phyloP scores from a whole-genome alignment of 1,284 basidiomycete species.

The Jaminaea rosea region DNA sequence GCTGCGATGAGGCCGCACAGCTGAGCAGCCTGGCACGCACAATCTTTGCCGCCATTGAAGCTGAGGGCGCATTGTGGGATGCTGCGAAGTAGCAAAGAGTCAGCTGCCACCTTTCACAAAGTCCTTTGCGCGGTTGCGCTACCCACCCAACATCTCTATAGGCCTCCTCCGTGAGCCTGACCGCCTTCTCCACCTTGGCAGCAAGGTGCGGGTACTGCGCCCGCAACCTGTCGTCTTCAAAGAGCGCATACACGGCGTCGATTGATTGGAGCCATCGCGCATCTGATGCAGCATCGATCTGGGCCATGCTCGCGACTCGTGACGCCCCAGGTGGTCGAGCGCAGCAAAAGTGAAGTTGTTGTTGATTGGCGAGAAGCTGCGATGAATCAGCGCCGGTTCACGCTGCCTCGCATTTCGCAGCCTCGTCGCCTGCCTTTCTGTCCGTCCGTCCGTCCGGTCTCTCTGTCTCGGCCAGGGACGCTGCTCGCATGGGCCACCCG shows the following conservation, averaged over 20 bases:
- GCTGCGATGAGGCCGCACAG: background rate
- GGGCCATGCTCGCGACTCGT: no score
- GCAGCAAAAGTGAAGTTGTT: no score
- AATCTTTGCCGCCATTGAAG: constrained; percentile 98
- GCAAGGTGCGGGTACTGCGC: constrained; percentile 18
- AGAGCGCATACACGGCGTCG: constrained; percentile 36
- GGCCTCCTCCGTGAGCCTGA: constrained; percentile 29
- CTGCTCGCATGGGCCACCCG: no score
- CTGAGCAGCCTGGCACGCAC: background rate
- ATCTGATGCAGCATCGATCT: no score
- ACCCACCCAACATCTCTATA: constrained; percentile 29
- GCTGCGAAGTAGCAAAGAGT: background rate
- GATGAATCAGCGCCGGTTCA: no score
- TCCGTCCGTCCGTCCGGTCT: no score
- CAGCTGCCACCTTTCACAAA: background rate
- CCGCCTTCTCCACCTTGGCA: constrained; percentile 20
- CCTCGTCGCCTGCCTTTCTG: no score
- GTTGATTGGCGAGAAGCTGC: no score
- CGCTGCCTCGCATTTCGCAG: no score
- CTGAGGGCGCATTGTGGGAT: constrained; percentile 56
- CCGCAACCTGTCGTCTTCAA: constrained; percentile 16
- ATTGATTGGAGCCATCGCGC: constrained; percentile 35
- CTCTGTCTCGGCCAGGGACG: no score
- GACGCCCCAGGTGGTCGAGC: no score
- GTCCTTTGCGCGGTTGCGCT: background rate